Conservation (phyloP, 306 rosid genomes). For the Rosa chinensis region DNA sequence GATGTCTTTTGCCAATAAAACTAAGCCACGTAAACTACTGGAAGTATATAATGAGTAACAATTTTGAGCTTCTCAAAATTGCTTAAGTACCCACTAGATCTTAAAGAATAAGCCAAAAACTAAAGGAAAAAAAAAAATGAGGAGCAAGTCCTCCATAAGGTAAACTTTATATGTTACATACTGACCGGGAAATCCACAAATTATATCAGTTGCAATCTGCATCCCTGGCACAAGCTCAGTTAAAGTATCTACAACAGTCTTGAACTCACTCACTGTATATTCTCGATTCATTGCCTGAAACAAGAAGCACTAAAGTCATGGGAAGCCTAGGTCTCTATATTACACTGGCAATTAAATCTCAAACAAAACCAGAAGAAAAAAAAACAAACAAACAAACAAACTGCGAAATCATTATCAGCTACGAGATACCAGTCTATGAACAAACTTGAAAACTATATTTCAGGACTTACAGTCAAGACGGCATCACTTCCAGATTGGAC, state of each 20-base stretch:
- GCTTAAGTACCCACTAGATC: neutral
- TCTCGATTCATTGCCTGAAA: conserved; percentile 98
- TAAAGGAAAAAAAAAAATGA: neutral
- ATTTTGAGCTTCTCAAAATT: neutral
- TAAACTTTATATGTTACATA: neutral
- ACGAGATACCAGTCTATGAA: conserved; percentile 1
- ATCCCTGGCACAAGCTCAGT: conserved; percentile 94
- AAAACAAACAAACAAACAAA: neutral
- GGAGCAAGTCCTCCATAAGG: neutral
- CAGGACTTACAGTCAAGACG: conserved; percentile 64
- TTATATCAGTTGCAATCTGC: conserved; percentile 98
- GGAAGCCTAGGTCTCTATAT: conserved; percentile 15
- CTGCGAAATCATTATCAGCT: neutral
- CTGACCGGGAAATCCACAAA: conserved; percentile 99
- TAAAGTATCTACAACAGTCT: conserved; percentile 91
- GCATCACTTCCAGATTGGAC: conserved; percentile 95
- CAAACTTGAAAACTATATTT: neutral
- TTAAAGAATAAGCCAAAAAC: neutral
- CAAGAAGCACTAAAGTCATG: conserved; percentile 13
- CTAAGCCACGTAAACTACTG: neutral
- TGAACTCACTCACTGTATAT: conserved; percentile 85
- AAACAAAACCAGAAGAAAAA: neutral
- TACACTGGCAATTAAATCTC: neutral
- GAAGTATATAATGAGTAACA: neutral
- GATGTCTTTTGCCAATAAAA: neutral